These are phyloP conservation scores for Teratosphaeria destructans DNA, from an alignment of 2,329 filamentous ascomycete genomes.

Conservation along the genomic window DNA sequence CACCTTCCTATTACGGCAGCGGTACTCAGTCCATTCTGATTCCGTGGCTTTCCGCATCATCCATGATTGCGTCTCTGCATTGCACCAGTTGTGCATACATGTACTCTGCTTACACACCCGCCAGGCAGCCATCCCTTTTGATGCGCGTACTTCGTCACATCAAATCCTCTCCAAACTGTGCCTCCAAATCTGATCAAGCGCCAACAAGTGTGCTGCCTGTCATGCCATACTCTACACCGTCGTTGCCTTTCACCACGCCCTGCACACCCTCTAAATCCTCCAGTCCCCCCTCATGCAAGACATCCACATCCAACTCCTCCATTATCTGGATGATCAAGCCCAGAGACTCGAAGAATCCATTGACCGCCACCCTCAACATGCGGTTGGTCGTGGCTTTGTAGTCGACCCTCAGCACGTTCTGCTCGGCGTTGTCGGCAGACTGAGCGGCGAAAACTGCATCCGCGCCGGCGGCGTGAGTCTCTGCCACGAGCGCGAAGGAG, in stretches of 20 bases:
- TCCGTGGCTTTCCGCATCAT: neutral
- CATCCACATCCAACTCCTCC: slow-evolving; percentile 79
- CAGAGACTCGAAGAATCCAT: slow-evolving; percentile 89
- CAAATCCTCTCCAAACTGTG: neutral
- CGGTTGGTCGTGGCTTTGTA: slow-evolving; percentile 88
- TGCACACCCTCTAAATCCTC: slow-evolving; percentile 31
- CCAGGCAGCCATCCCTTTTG: neutral
- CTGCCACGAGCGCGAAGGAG: slow-evolving; percentile 46
- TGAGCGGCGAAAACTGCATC: neutral
- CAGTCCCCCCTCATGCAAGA: slow-evolving; percentile 44
- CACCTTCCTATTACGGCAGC: neutral
- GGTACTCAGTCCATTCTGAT: neutral
- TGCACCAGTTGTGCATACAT: neutral
- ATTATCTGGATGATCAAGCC: slow-evolving; percentile 79
- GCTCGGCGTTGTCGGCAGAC: neutral
- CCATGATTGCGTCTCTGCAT: neutral
- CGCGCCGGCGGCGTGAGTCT: neutral
- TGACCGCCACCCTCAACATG: slow-evolving; percentile 92
- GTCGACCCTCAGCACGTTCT: slow-evolving; percentile 53
- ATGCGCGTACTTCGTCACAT: neutral
- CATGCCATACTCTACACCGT: slow-evolving; percentile 28
- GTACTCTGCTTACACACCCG: neutral
- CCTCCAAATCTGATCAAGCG: neutral
- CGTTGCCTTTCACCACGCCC: slow-evolving; percentile 26
- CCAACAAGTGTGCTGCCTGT: slow-evolving; percentile 16